Evolutionary conservation across 768 basidiomycete species (phyloP).

Genomic region (Podaxis sp.): DNA sequence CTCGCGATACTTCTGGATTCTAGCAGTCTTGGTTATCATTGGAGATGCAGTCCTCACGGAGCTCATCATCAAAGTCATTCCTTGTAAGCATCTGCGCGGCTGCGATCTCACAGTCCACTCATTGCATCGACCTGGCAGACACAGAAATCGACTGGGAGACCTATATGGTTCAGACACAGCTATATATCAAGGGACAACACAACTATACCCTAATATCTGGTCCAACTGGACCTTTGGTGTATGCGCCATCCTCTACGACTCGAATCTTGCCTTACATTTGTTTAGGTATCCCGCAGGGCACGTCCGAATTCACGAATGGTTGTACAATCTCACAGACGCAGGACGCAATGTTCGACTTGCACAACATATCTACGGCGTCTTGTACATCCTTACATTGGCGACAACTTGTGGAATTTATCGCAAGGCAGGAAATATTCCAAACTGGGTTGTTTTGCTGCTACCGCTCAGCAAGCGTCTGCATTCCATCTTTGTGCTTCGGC

Average conservation of each 20-base stretch:
- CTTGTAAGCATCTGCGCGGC: constrained; percentile 59
- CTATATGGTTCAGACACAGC: constrained; percentile 85
- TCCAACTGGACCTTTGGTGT: constrained; percentile 94
- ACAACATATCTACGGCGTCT: constrained; percentile 74
- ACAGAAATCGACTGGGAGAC: constrained; percentile 99
- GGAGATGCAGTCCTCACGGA: constrained; percentile 79
- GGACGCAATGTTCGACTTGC: constrained; percentile 62
- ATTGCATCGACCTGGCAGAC: constrained; percentile 49
- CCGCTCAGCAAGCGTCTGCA: constrained; percentile 91
- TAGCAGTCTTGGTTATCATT: constrained; percentile 63
- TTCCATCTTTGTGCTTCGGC: constrained; percentile 85
- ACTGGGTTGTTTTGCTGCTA: constrained; percentile 71
- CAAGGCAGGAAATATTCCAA: constrained; percentile 59
- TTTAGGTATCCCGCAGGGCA: constrained; percentile 93
- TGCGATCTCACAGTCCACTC: constrained; percentile 19
- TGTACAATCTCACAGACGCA: constrained; percentile 62
- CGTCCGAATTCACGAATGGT: constrained; percentile 73
- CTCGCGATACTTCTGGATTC: constrained; percentile 61
- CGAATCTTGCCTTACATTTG: constrained; percentile 1
- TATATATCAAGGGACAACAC: constrained; percentile 78
- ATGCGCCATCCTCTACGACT: constrained; percentile 25
- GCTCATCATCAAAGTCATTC: constrained; percentile 76
- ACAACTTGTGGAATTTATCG: constrained; percentile 71
- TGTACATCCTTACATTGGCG: constrained; percentile 70
- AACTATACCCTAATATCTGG: constrained; percentile 83